phyloP scores from a whole-genome alignment of 1,139 yeast genomes.

The Diutina ranongensis region DNA sequence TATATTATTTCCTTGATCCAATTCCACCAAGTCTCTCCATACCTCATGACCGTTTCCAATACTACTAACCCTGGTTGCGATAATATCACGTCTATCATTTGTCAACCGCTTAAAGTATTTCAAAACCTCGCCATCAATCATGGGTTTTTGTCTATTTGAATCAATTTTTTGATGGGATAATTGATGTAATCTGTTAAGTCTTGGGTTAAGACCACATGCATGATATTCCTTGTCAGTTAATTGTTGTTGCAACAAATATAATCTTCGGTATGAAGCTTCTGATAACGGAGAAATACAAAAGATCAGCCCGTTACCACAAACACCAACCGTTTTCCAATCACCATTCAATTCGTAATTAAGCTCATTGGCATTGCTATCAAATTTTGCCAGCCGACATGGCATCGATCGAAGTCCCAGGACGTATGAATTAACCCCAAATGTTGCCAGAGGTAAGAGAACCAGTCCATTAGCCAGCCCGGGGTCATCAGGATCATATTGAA shows the following conservation, averaged over 20 bases:
- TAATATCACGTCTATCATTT: conserved; percentile 41
- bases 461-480: conserved; percentile 76
- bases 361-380: conserved; percentile 1
- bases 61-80: conserved; percentile 43
- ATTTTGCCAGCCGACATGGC: not conserved
- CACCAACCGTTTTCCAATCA: conserved; percentile 39
- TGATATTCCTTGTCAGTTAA: conserved; percentile 66
- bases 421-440: conserved; percentile 56
- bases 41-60: conserved; percentile 42
- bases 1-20: conserved; percentile 25
- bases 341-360: not conserved
- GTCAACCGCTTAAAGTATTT: conserved; percentile 41
- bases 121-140: conserved; percentile 51
- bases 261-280: conserved; percentile 66
- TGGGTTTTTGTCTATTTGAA: conserved; percentile 29
- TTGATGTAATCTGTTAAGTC: conserved; percentile 45
- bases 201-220: conserved; percentile 72
- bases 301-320: conserved; percentile 70
- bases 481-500: conserved; percentile 90
- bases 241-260: conserved; percentile 83
- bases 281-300: conserved; percentile 63
- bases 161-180: not conserved
- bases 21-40: conserved; percentile 57
- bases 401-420: not conserved
- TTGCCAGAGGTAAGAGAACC: conserved; percentile 54